Evolutionary conservation across 2,329 filamentous ascomycete genomes (phyloP), one percentile per base, ranked within the genome.

Genomic region (Ceratocystiopsis brevicomis): DNA sequence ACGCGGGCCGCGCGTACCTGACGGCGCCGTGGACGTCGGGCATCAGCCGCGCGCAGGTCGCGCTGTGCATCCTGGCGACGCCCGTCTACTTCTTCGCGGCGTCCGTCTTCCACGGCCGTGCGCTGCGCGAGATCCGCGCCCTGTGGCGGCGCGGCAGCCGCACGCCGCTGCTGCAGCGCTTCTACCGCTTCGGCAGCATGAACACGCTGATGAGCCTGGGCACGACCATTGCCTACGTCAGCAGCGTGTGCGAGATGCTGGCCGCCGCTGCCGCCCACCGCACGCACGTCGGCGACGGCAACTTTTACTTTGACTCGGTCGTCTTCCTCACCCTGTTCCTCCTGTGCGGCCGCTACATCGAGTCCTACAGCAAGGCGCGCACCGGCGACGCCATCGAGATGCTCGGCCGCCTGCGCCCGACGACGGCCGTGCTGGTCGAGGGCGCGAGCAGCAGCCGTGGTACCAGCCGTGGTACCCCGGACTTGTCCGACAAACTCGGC

Each of bases 141-240:
- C 65, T 94, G 49, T 95, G 87, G 87, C 71, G 80, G 18, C 75
- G 65, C 3, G 73, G 76, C 25, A 93, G 84, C 55, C 73, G 70
- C 35, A 78, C 78, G 1, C 81, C 84, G 0, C 57, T 92, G 4
- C 52, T 82, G 15, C 72, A 79, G 51, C 69, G 87, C 14, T 87
- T 95, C 54, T 85, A 86, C 57, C 77, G 81, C n/a, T 95, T 95
- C 54, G 87, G 87, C 10, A 94, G 86, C 63, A 95, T 95, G 87
- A 93, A 93, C 56, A 80, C 92, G 64, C 70, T 95, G 47, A 87
- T 95, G 60, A 90, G 81, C 9, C 68, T 93, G 2, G 87, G 86
- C 6, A 93, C 87, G 0, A 80, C 76, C 2, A 84, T 95, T 47
- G 87, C 87, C 1, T 94, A 93, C 57, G 65, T 92, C 48, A 78